phyloP scores from a whole-genome alignment of 768 basidiomycete genomes.

The Trametes villosa region DNA sequence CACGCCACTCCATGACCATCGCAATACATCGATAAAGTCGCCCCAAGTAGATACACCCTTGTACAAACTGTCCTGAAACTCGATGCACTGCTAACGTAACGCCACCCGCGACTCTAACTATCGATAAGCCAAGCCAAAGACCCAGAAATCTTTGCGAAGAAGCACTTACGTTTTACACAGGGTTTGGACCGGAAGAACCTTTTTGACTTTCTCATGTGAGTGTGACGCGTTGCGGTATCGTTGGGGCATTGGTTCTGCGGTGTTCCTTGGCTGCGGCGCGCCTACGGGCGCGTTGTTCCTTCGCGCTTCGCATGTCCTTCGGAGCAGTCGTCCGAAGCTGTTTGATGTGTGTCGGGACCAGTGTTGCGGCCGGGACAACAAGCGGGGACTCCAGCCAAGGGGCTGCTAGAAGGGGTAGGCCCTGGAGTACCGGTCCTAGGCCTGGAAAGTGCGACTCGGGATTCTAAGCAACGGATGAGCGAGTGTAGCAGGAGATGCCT shows the following conservation, averaged over 20 bases:
- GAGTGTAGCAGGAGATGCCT: neutral
- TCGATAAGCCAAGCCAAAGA: neutral
- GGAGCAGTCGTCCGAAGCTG: conserved; percentile 80
- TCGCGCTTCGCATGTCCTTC: conserved; percentile 75
- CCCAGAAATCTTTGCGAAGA: neutral
- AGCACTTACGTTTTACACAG: neutral
- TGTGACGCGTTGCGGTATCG: neutral
- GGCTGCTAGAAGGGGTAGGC: conserved; percentile 61
- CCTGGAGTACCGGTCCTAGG: conserved; percentile 44
- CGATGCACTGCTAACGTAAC: too few relatives aligned
- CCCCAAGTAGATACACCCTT: too few relatives aligned
- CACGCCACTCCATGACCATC: too few relatives aligned
- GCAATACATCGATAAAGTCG: too few relatives aligned
- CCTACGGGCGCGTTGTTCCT: conserved; percentile 55
- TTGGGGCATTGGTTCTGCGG: conserved; percentile 6
- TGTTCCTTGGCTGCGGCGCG: conserved; percentile 52
- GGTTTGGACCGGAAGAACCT: neutral
- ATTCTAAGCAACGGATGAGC: conserved; percentile 37
- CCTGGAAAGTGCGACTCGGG: conserved; percentile 41
- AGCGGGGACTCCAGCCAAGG: conserved; percentile 60
- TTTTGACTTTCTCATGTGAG: neutral
- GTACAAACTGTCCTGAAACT: too few relatives aligned
- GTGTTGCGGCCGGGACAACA: conserved; percentile 27
- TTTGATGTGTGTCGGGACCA: conserved; percentile 80
- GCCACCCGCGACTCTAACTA: neutral